phyloP scores from a whole-genome alignment of 2,329 filamentous ascomycete species.

The Aspergillus ruber region DNA sequence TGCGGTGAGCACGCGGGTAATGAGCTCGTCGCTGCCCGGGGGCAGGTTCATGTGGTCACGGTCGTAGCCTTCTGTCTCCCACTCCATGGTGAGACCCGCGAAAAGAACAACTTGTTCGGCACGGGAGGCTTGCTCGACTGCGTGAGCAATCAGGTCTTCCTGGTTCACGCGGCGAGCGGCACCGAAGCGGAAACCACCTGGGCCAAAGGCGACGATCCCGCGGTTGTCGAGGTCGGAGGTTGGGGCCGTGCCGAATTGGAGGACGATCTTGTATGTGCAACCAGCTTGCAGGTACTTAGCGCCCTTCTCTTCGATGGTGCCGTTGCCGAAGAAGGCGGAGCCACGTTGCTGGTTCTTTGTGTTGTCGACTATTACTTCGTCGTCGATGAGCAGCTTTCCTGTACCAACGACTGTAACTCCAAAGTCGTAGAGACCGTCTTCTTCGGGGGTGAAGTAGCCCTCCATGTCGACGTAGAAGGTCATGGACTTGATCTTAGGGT shows the following conservation, averaged over 20 bases:
- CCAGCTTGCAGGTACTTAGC: constrained; percentile 53
- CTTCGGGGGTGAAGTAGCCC: constrained; percentile 53
- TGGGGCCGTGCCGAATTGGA: constrained; percentile 56
- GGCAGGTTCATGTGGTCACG: constrained; percentile 54
- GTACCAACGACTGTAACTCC: constrained; percentile 61
- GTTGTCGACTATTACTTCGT: constrained; percentile 59
- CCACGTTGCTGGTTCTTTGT: constrained; percentile 57
- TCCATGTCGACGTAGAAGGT: constrained; percentile 59
- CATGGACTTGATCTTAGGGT: constrained; percentile 47
- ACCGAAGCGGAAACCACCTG: constrained; percentile 58
- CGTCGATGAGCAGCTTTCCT: constrained; percentile 60
- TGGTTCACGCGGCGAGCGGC: constrained; percentile 54
- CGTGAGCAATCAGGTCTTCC: constrained; percentile 56
- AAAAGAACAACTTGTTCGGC: constrained; percentile 74
- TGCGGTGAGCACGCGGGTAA: constrained; percentile 57
- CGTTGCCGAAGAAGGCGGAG: constrained; percentile 59
- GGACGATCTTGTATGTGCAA: constrained; percentile 51
- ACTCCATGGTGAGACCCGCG: constrained; percentile 71
- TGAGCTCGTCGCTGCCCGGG: constrained; percentile 51
- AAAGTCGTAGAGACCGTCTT: constrained; percentile 58
- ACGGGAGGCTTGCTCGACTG: constrained; percentile 60
- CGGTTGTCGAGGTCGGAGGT: constrained; percentile 51
- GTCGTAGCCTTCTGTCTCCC: constrained; percentile 70
- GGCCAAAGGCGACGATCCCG: constrained; percentile 46
- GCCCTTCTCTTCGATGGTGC: constrained; percentile 58